Percentiles rank a stretch among this genome's conserved stretches.
Evolutionary conservation across 2,329 filamentous ascomycete species (phyloP).

Genomic region (Aspergillus floridensis): DNA sequence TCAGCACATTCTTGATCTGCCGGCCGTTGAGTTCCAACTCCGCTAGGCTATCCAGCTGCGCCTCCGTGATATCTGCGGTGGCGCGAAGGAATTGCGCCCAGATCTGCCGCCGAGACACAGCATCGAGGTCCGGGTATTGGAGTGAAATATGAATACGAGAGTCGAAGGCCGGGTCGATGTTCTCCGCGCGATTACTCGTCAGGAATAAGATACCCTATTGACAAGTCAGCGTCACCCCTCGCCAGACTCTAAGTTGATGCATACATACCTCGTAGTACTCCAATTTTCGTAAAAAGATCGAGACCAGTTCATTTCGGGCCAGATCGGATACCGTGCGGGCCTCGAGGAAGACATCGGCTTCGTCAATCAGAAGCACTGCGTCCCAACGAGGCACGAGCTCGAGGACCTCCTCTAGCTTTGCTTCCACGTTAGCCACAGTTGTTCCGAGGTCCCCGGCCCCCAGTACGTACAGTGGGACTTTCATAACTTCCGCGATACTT

Average conservation of each 20-base stretch:
- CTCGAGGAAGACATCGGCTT: conserved; percentile 39
- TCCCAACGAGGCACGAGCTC: conserved; percentile 52
- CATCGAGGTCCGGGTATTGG: conserved; percentile 42
- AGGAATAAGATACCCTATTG: conserved; percentile 46
- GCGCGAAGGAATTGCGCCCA: conserved; percentile 46
- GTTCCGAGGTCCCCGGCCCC: conserved; percentile 50
- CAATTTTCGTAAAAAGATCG: conserved; percentile 32
- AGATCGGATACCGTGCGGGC: conserved; percentile 41
- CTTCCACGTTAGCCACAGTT: conserved; percentile 43
- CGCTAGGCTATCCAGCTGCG: background rate
- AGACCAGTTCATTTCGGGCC: conserved; percentile 47
- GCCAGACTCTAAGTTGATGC: conserved; percentile 1
- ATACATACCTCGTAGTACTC: conserved; percentile 30
- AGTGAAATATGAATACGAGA: conserved; percentile 44
- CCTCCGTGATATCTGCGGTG: background rate
- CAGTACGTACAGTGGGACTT: conserved; percentile 51
- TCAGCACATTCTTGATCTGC: background rate
- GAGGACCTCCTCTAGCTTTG: conserved; percentile 46
- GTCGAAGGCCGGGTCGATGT: conserved; percentile 48
- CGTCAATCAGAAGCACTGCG: conserved; percentile 53
- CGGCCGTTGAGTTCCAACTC: background rate
- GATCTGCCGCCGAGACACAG: conserved; percentile 36
- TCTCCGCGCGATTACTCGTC: conserved; percentile 46
- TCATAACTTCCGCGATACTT: conserved; percentile 51
- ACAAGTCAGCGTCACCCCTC: too few species aligned